A percentile compares a stretch with the other conserved stretches of the same genome.
Conservation (phyloP, 2,329 filamentous ascomycete genomes). For the Cercospora canescens region DNA sequence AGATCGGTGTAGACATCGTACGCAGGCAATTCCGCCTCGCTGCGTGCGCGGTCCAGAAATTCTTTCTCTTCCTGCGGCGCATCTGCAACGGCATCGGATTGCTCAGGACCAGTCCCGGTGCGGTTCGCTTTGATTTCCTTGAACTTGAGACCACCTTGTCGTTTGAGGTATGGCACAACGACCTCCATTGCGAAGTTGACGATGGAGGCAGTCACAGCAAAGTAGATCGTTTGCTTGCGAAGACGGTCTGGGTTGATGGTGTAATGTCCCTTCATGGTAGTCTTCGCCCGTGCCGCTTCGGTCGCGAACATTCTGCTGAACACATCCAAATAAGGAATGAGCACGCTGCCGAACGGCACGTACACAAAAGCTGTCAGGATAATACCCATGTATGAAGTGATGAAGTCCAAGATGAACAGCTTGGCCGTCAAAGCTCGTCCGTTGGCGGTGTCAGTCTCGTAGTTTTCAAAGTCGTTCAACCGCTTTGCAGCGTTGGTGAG, state of each 20-base stretch:
- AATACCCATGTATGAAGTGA: constrained; percentile 91
- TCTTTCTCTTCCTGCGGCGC: constrained; percentile 76
- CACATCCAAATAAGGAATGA: constrained; percentile 83
- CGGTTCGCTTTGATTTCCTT: constrained; percentile 69
- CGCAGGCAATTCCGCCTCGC: constrained; percentile 75
- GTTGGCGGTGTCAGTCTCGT: constrained; percentile 82
- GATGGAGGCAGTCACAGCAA: constrained; percentile 90
- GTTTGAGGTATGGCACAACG: constrained; percentile 81
- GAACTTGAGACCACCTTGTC: constrained; percentile 74
- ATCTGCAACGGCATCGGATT: constrained; percentile 45
- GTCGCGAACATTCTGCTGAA: constrained; percentile 72
- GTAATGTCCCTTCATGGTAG: constrained; percentile 56
- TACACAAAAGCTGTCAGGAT: constrained; percentile 93
- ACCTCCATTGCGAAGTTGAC: constrained; percentile 85
- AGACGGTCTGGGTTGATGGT: constrained; percentile 80
- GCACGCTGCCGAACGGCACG: constrained; percentile 80
- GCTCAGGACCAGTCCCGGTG: constrained; percentile 44
- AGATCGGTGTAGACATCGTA: constrained; percentile 93
- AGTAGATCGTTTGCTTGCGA: constrained; percentile 91
- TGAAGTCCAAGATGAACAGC: constrained; percentile 94
- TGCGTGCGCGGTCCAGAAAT: constrained; percentile 78
- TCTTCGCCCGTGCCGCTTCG: constrained; percentile 63
- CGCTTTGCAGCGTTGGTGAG: constrained; percentile 75
- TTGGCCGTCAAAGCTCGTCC: constrained; percentile 85
- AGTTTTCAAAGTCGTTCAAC: constrained; percentile 85